These are phyloP conservation scores for Fusarium vanettenii DNA, from an alignment of 2,329 filamentous ascomycete genomes.

Conservation along the genomic window DNA sequence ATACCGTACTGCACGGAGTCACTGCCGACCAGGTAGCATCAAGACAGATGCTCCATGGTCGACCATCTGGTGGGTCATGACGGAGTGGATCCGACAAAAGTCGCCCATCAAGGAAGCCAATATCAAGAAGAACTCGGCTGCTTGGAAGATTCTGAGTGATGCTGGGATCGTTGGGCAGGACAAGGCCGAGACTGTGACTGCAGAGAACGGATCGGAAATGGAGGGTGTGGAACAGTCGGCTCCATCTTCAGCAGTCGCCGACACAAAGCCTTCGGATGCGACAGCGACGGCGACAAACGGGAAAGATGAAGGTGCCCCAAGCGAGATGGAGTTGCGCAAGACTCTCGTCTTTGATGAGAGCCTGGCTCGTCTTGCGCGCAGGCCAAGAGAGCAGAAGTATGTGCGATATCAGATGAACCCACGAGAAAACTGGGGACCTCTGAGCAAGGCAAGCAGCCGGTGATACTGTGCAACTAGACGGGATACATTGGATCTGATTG, in stretches of 20 bases:
- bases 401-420: constrained; percentile 93
- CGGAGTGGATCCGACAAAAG: constrained; percentile 88
- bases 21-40: constrained; percentile 89
- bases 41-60: constrained; percentile 95
- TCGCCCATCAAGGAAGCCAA: constrained; percentile 79
- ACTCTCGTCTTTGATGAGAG: constrained; percentile 79
- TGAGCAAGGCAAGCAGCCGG: constrained; percentile 69
- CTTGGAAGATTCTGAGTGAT: constrained; percentile 72
- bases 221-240: constrained; percentile 52
- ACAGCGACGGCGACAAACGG: constrained; percentile 19
- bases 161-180: constrained; percentile 52
- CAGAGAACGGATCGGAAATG: constrained; percentile 47
- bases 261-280: constrained; percentile 12
- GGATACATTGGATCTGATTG: background rate
- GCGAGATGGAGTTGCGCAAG: constrained; percentile 63
- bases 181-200: constrained; percentile 32
- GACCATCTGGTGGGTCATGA: constrained; percentile 91
- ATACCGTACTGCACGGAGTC: constrained; percentile 85
- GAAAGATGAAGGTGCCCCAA: constrained; percentile 28
- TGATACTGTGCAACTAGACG: constrained; percentile 16
- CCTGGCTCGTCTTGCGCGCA: constrained; percentile 77
- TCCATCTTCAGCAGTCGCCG: constrained; percentile 3
- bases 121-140: constrained; percentile 76
- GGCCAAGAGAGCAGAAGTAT: constrained; percentile 75
- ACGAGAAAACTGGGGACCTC: constrained; percentile 91